phyloP scores from a whole-genome alignment of 805 yeast genomes.

The Saccharomycopsis capsularis region DNA sequence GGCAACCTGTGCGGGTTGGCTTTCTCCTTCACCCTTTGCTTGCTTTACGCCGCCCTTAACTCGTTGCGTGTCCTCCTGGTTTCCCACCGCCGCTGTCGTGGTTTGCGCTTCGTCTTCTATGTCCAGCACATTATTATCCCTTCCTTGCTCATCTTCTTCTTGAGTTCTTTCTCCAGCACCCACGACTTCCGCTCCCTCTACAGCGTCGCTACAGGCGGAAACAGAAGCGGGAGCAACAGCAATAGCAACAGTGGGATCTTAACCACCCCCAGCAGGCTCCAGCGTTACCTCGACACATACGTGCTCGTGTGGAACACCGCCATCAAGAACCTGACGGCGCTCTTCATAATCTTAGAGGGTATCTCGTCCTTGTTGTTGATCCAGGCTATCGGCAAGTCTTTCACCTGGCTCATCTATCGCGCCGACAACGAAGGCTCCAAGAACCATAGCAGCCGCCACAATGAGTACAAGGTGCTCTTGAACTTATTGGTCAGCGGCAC shows the following conservation, averaged over 20 bases:
- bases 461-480: slow-evolving; percentile 70
- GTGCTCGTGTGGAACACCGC: slow-evolving; percentile 55
- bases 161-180: slow-evolving; percentile 43
- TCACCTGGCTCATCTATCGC: slow-evolving; percentile 54
- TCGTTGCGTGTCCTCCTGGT: slow-evolving; percentile 52
- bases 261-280: slow-evolving; percentile 9
- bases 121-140: slow-evolving; percentile 81
- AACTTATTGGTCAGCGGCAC: slow-evolving; percentile 67
- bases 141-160: slow-evolving; percentile 62
- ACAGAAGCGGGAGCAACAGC: background rate
- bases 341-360: slow-evolving; percentile 87
- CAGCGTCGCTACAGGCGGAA: slow-evolving; percentile 9
- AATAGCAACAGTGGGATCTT: slow-evolving; percentile 4
- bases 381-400: slow-evolving; percentile 83
- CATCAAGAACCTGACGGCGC: slow-evolving; percentile 75
- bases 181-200: slow-evolving; percentile 23
- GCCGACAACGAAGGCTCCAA: slow-evolving; percentile 10
- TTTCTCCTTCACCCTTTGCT: slow-evolving; percentile 66
- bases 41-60: slow-evolving; percentile 64
- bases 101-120: slow-evolving; percentile 50
- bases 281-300: slow-evolving; percentile 34
- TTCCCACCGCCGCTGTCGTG: slow-evolving; percentile 21
- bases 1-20: slow-evolving; percentile 86
- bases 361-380: slow-evolving; percentile 86
- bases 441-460: slow-evolving; percentile 31